These are phyloP conservation scores for Amanita polypyramis DNA, from an alignment of 768 basidiomycete genomes.

Conservation along the genomic window DNA sequence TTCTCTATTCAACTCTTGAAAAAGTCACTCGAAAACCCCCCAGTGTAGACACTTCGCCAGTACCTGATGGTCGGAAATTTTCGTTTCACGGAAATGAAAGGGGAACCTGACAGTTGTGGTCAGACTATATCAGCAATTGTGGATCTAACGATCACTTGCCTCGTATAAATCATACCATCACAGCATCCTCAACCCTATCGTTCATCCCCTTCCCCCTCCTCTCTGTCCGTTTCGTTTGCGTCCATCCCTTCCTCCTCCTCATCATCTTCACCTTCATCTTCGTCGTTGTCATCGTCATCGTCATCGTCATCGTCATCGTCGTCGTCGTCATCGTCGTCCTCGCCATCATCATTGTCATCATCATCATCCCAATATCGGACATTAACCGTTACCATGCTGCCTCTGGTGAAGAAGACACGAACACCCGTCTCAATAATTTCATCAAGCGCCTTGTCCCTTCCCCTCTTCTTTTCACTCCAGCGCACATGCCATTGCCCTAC, in stretches of 20 bases:
- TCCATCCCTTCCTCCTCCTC: too few relatives aligned
- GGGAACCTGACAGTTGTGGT: too few relatives aligned
- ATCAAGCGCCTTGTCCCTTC: slow-evolving; percentile 26
- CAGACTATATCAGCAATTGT: too few relatives aligned
- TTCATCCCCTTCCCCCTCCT: background rate
- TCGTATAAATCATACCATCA: background rate
- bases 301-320: slow-evolving; percentile 15
- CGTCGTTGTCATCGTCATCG: slow-evolving; percentile 18
- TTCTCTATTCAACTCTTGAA: too few relatives aligned
- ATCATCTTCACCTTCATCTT: too few relatives aligned
- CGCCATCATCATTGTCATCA: slow-evolving; percentile 16
- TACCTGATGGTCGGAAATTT: too few relatives aligned
- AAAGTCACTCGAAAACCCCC: too few relatives aligned
- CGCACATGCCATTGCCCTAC: slow-evolving; percentile 20
- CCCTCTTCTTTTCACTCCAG: slow-evolving; percentile 23
- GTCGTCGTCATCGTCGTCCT: slow-evolving; percentile 9
- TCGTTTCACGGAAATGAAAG: too few relatives aligned
- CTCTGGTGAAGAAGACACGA: slow-evolving; percentile 12
- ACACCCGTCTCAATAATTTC: slow-evolving; percentile 26
- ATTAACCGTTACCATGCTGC: slow-evolving; percentile 9
- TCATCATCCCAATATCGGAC: slow-evolving; percentile 22
- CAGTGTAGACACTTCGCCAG: too few relatives aligned
- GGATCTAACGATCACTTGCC: background rate
- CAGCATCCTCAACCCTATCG: background rate
- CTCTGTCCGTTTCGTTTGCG: slow-evolving; percentile 10